A percentile compares a stretch with the other conserved stretches of the same genome.
phyloP scores from a whole-genome alignment of 2,329 filamentous ascomycete genomes.

The Microsporum audouinii region DNA sequence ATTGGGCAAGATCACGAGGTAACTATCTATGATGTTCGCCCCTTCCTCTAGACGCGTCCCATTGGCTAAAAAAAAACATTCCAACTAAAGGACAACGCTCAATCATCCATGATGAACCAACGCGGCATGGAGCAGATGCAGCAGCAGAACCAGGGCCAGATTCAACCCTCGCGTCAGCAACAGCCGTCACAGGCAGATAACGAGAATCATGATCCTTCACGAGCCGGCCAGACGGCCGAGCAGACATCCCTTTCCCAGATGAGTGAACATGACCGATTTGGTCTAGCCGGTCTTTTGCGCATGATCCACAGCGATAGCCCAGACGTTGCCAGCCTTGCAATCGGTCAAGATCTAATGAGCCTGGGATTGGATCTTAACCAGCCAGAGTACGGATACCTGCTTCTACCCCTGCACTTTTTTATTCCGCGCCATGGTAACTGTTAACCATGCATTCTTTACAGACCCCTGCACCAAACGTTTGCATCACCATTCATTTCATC shows the following conservation, averaged over 20 bases:
- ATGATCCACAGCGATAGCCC: slow-evolving; percentile 46
- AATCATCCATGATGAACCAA: slow-evolving; percentile 19
- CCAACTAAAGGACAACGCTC: slow-evolving; percentile 7
- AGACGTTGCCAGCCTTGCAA: slow-evolving; percentile 43
- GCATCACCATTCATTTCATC: slow-evolving; percentile 51
- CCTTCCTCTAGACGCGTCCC: neutral
- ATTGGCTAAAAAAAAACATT: neutral
- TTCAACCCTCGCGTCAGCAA: slow-evolving; percentile 22
- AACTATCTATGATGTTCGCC: slow-evolving; percentile 5
- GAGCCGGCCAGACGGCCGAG: slow-evolving; percentile 7
- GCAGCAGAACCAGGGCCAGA: slow-evolving; percentile 20
- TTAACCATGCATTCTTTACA: slow-evolving; percentile 21
- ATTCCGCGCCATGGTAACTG: neutral
- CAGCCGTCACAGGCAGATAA: slow-evolving; percentile 26
- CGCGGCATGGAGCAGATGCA: slow-evolving; percentile 22
- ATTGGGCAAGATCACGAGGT: slow-evolving; percentile 35
- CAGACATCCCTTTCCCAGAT: slow-evolving; percentile 40
- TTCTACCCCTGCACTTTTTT: neutral
- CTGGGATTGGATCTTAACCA: slow-evolving; percentile 54
- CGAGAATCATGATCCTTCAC: slow-evolving; percentile 7
- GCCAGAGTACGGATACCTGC: slow-evolving; percentile 40
- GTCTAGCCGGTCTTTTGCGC: slow-evolving; percentile 47
- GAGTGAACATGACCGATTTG: slow-evolving; percentile 49
- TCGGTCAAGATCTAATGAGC: slow-evolving; percentile 53
- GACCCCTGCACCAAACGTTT: slow-evolving; percentile 53